Percentiles rank a stretch among this genome's conserved stretches.
phyloP scores from a whole-genome alignment of 2,329 filamentous ascomycete genomes.

The Ilyonectria robusta region DNA sequence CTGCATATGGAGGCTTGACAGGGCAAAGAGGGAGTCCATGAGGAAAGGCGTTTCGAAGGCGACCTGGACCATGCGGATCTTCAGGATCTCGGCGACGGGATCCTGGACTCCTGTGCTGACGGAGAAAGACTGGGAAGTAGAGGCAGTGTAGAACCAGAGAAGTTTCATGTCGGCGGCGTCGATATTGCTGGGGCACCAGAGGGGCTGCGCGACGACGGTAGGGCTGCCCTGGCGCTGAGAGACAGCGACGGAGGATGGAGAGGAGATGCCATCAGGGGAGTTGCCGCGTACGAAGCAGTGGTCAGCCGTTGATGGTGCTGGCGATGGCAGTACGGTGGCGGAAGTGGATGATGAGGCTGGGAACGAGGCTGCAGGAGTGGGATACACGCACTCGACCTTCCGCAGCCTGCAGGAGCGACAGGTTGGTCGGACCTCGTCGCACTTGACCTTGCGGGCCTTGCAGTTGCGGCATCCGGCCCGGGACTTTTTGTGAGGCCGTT shows the following conservation, averaged over 20 bases:
- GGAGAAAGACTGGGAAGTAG: conserved; percentile 63
- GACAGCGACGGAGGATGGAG: conserved; percentile 1
- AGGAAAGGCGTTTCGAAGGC: conserved; percentile 68
- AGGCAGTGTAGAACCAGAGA: conserved; percentile 68
- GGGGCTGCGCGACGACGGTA: conserved; percentile 42
- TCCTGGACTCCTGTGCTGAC: conserved; percentile 50
- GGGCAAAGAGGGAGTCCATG: conserved; percentile 67
- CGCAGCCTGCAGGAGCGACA: conserved; percentile 66
- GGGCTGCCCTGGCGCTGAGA: conserved; percentile 20
- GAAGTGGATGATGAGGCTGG: conserved; percentile 16
- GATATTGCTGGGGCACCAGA: conserved; percentile 51
- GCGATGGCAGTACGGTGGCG: conserved; percentile 7
- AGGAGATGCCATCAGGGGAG: conserved; percentile 10
- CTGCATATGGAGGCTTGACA: conserved; percentile 66
- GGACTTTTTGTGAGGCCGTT: conserved; percentile 70
- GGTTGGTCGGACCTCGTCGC: conserved; percentile 64
- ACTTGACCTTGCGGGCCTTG: conserved; percentile 70
- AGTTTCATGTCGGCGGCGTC: conserved; percentile 65
- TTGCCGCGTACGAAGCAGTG: conserved; percentile 3
- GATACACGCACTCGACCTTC: conserved; percentile 64
- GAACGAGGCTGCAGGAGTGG: conserved; percentile 36
- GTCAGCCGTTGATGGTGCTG: conserved; percentile 3
- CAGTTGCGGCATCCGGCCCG: conserved; percentile 68
- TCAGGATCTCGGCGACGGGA: conserved; percentile 60
- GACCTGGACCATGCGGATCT: conserved; percentile 62